Evolutionary conservation across 2,329 filamentous ascomycete genomes (phyloP).

Genomic region (Claviceps quebecensis): DNA sequence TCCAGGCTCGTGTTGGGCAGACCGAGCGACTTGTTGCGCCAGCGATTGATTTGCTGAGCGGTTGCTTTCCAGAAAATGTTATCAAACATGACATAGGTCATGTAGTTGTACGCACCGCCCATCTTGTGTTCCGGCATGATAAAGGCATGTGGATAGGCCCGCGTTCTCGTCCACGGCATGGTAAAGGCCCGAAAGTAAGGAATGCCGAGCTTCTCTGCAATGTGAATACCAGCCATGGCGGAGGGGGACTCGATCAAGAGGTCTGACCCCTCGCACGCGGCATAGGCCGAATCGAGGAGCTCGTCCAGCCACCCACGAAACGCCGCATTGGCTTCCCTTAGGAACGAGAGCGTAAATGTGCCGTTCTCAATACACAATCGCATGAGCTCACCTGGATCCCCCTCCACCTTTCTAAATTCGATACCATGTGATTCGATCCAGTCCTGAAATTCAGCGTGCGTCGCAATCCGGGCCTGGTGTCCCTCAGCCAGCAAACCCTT

Average conservation of each 20-base stretch:
- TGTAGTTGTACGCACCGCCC: slow-evolving; percentile 88
- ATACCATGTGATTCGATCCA: slow-evolving; percentile 94
- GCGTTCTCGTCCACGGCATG: slow-evolving; percentile 95
- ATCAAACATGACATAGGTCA: slow-evolving; percentile 93
- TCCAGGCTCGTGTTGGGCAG: slow-evolving; percentile 71
- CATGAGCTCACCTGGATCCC: slow-evolving; percentile 91
- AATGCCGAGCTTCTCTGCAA: slow-evolving; percentile 81
- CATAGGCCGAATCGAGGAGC: slow-evolving; percentile 67
- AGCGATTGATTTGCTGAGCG: slow-evolving; percentile 78
- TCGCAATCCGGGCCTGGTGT: slow-evolving; percentile 76
- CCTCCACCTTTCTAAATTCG: slow-evolving; percentile 76
- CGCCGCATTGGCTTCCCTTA: slow-evolving; percentile 72
- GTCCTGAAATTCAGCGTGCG: slow-evolving; percentile 73
- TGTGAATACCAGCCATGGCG: slow-evolving; percentile 95
- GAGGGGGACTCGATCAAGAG: slow-evolving; percentile 89
- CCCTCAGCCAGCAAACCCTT: slow-evolving; percentile 81
- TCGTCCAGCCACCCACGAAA: slow-evolving; percentile 95
- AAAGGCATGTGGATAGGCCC: slow-evolving; percentile 94
- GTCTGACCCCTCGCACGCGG: slow-evolving; percentile 73
- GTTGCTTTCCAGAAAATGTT: slow-evolving; percentile 94
- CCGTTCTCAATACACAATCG: slow-evolving; percentile 90
- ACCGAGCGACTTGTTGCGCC: slow-evolving; percentile 69
- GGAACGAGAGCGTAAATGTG: slow-evolving; percentile 87
- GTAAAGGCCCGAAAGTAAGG: slow-evolving; percentile 96
- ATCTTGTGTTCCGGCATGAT: slow-evolving; percentile 85